These are phyloP conservation scores for Diplodia scrobiculata DNA, from an alignment of 2,329 filamentous ascomycete species.

Conservation along the genomic window DNA sequence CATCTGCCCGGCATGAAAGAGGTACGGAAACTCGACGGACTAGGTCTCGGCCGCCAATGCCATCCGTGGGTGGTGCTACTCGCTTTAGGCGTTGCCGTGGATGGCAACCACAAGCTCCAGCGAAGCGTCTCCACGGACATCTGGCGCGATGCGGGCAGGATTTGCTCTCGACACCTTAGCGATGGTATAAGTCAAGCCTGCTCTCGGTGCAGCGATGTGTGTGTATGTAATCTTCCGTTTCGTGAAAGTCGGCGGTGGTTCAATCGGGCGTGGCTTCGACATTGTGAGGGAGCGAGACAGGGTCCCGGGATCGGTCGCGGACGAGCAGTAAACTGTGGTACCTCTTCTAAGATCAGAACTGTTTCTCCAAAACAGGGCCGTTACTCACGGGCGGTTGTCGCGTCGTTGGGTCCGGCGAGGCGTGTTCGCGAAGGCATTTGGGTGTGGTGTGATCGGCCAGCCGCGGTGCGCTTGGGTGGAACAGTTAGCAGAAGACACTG, in stretches of 20 bases:
- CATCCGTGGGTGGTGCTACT: neutral
- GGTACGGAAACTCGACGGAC: neutral
- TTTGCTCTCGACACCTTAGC: accelerated
- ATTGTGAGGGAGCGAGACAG: neutral
- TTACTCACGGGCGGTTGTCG: neutral
- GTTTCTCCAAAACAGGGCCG: neutral
- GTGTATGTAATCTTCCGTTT: neutral
- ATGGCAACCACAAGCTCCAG: neutral
- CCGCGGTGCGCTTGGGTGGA: neutral
- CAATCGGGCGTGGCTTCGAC: neutral
- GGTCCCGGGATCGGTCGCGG: neutral
- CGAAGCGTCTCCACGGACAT: neutral
- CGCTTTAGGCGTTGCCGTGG: neutral
- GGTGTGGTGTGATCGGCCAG: neutral
- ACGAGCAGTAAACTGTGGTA: neutral
- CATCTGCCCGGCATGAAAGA: neutral
- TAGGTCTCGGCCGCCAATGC: neutral
- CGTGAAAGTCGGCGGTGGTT: neutral
- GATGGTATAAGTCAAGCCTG: accelerated
- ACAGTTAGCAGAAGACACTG: neutral
- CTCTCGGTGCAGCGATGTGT: accelerated
- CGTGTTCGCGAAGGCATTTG: neutral
- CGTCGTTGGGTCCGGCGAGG: neutral
- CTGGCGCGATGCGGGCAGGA: neutral
- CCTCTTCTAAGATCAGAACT: neutral